Evolutionary conservation across 371 early-diverging fungal species (phyloP), one percentile per base, ranked within the genome.

Genomic region (Syncephalastrum sp.): DNA sequence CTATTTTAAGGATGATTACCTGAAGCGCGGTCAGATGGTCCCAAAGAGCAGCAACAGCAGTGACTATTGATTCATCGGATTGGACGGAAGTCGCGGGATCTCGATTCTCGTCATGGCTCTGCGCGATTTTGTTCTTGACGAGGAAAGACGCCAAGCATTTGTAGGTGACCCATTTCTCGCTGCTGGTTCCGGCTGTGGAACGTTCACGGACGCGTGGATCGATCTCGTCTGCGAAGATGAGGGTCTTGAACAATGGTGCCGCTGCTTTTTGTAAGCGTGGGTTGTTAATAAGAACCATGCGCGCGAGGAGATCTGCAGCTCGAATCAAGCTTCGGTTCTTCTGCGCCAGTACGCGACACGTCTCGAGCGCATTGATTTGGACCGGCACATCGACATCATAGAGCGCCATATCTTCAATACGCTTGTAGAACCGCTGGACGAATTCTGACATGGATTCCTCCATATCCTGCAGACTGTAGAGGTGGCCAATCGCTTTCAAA

Each of bases 391-490:
- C 93, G 0, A 82, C 67, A 47, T 97, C 98, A 13, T 83, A 79
- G 14, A 86, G 51, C 3, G 93, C 92, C 83, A 97, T 90, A 57
- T 94, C 90, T 41, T 93, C 70, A 13, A 95, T 64, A 10, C 96
- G 85, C 1, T 77, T 64, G 42, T 85, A 84, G 66, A 89, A 91
- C 10, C 94, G 81, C 16, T 82, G 82, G 1, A 85, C 84, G 64
- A 96, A 95, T 7, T 60, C 72, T 2, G 83, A 70, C 5, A 96
- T 75, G 3, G 83, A 82, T 14, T 71, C 55, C 14, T 68, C 70
- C 24, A 78, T 72, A 19, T 63, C 56, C 38, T 84, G 86, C 14
- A 74, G 61, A 47, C 74, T 77, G 56, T 84, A 89, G 3, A 91
- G 65, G 6, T 61, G 67, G 8, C 55, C 59, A 5, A 91, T 60